Conservation (phyloP, 495 filamentous ascomycete genomes). For the Daldinia caldariorum region DNA sequence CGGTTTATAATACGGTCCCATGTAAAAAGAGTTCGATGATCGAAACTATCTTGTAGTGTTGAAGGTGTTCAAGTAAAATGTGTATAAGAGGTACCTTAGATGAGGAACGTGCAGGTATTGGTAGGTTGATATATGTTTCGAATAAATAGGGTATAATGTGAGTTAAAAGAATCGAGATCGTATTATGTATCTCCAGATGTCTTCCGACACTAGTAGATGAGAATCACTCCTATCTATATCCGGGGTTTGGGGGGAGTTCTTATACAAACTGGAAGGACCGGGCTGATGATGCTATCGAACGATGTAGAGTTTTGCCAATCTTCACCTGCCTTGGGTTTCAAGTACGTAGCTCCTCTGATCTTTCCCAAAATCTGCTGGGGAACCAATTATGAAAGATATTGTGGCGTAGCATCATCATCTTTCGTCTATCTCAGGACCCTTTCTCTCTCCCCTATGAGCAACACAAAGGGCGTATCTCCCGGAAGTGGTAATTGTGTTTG, state of each 20-base stretch:
- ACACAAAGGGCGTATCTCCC: conserved; percentile 23
- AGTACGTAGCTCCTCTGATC: conserved; percentile 35
- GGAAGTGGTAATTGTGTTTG: conserved; percentile 34
- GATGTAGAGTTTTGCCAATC: conserved; percentile 25
- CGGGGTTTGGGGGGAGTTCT: conserved; percentile 22
- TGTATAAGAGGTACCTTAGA: neutral
- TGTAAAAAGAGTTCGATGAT: too few relatives aligned
- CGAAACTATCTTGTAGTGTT: neutral
- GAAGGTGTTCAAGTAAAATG: neutral
- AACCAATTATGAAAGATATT: conserved; percentile 23
- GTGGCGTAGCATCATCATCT: conserved; percentile 26
- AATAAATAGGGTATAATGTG: neutral
- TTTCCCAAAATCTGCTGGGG: conserved; percentile 27
- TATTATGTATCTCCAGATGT: neutral
- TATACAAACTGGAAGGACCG: conserved; percentile 31
- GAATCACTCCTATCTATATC: neutral
- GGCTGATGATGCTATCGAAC: conserved; percentile 6
- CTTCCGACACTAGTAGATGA: neutral
- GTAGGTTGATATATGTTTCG: conserved; percentile 10
- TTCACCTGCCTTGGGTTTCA: conserved; percentile 28
- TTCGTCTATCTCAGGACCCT: conserved; percentile 14
- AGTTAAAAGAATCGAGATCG: conserved; percentile 27
- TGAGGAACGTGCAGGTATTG: neutral
- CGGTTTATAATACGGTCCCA: neutral
- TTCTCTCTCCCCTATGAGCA: neutral